A percentile compares a stretch with the other conserved stretches of the same genome.
These are phyloP conservation scores for Chaetomium strumarium DNA, from an alignment of 2,329 filamentous ascomycete species.

Conservation along the genomic window DNA sequence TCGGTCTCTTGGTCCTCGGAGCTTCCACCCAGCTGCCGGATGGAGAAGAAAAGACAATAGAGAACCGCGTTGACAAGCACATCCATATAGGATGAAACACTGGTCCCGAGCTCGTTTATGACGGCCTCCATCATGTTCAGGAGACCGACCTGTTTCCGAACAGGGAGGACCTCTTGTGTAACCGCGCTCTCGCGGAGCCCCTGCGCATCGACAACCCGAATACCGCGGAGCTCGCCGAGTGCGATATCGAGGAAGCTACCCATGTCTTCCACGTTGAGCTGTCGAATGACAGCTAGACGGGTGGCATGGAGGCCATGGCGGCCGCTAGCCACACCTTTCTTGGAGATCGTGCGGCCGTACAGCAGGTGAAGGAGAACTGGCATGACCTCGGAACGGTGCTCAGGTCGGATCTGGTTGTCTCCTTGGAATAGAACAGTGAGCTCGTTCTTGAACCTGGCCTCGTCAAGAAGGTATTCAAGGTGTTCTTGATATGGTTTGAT, in stretches of 20 bases:
- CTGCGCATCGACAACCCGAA: constrained; percentile 51
- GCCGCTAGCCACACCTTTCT: constrained; percentile 69
- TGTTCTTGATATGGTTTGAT: constrained; percentile 79
- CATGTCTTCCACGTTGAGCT: constrained; percentile 67
- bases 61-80: constrained; percentile 70
- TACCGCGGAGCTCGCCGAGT: constrained; percentile 60
- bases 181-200: constrained; percentile 49
- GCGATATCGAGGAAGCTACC: constrained; percentile 79
- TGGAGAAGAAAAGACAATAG: constrained; percentile 71
- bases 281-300: constrained; percentile 73
- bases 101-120: constrained; percentile 74
- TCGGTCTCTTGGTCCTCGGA: constrained; percentile 37
- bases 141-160: constrained; percentile 82
- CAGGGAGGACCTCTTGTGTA: constrained; percentile 52
- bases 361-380: constrained; percentile 81
- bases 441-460: constrained; percentile 87
- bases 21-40: constrained; percentile 37
- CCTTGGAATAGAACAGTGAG: constrained; percentile 81
- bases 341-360: constrained; percentile 83
- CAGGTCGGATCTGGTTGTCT: constrained; percentile 63
- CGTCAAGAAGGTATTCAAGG: constrained; percentile 79
- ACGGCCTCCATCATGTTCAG: constrained; percentile 87
- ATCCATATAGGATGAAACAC: constrained; percentile 61
- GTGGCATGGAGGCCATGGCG: constrained; percentile 76
- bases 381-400: constrained; percentile 69